Percentiles rank a stretch among this genome's conserved stretches.
These are phyloP conservation scores for Trametes meyenii DNA, from an alignment of 768 basidiomycete genomes.

Conservation along the genomic window DNA sequence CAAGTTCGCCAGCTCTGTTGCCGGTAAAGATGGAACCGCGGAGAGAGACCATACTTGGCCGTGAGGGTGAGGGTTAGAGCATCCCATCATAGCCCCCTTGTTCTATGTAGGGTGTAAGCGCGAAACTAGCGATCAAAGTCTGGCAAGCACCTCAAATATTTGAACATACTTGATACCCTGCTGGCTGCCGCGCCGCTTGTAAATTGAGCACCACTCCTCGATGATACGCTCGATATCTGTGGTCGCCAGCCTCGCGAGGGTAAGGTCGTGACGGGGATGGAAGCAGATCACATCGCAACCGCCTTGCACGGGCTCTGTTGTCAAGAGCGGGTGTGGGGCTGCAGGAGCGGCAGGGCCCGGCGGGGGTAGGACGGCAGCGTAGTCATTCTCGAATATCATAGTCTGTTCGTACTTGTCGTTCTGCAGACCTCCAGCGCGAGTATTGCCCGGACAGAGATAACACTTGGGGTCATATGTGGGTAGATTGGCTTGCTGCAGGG, in stretches of 20 bases:
- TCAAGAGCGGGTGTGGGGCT: constrained; percentile 62
- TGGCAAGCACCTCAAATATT: constrained; percentile 76
- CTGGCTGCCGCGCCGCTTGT: constrained; percentile 57
- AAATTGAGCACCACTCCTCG: constrained; percentile 72
- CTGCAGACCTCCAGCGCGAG: constrained; percentile 65
- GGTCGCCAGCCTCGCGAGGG: constrained; percentile 65
- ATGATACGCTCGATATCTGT: constrained; percentile 67
- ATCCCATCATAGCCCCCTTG: constrained; percentile 94
- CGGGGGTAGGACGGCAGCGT: constrained; percentile 72
- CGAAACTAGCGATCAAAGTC: not conserved
- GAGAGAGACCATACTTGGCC: constrained; percentile 88
- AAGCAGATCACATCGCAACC: constrained; percentile 89
- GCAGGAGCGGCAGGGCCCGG: constrained; percentile 57
- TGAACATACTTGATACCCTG: constrained; percentile 81
- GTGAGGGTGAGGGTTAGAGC: constrained; percentile 93
- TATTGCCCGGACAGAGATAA: constrained; percentile 88
- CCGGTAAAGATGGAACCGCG: constrained; percentile 67
- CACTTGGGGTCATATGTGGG: constrained; percentile 73
- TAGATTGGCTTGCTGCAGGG: constrained; percentile 52
- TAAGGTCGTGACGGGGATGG: constrained; percentile 84
- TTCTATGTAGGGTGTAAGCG: constrained; percentile 20
- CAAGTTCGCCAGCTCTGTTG: constrained; percentile 65
- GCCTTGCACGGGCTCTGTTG: constrained; percentile 70
- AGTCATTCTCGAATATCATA: constrained; percentile 80
- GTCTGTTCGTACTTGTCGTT: constrained; percentile 74